Percentiles rank a stretch among this genome's conserved stretches.
Conservation (phyloP, 164 flowering plant genomes). For the Dillenia turbinata region DNA sequence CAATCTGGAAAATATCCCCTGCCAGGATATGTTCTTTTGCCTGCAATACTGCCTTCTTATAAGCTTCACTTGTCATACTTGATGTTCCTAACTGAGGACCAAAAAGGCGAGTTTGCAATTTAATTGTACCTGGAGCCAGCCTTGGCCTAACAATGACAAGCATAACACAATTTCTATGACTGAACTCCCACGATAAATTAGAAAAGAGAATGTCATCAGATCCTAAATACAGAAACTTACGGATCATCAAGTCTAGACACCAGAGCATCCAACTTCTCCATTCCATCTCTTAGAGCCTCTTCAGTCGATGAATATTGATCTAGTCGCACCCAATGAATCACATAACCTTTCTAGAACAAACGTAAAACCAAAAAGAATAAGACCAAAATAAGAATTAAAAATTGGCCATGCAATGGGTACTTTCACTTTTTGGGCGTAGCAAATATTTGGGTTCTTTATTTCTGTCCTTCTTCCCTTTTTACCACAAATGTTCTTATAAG, state of each 20-base stretch:
- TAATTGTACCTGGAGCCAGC: slow-evolving; percentile 65
- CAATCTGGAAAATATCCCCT: slow-evolving; percentile 96
- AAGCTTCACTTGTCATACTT: slow-evolving; percentile 73
- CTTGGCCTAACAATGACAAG: slow-evolving; percentile 51
- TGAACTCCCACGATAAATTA: not conserved
- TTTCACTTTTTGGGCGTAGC: no score
- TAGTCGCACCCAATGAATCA: slow-evolving; percentile 86
- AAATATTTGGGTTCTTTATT: no score
- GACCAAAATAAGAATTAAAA: no score
- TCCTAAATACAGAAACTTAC: slow-evolving; percentile 40
- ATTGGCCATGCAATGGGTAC: no score
- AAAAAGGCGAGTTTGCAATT: slow-evolving; percentile 50
- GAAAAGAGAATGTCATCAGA: not conserved
- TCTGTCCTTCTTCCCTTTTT: no score
- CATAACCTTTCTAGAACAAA: slow-evolving; percentile 64
- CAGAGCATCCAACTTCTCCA: slow-evolving; percentile 47
- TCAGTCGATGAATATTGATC: slow-evolving; percentile 63
- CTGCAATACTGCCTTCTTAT: slow-evolving; percentile 65
- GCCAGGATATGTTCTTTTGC: slow-evolving; percentile 92
- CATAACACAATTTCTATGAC: not conserved
- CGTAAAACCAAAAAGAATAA: slow-evolving; percentile 2
- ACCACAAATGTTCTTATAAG: no score
- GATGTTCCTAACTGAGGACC: slow-evolving; percentile 57
- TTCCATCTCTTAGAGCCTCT: slow-evolving; percentile 73
- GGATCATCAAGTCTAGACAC: slow-evolving; percentile 57